phyloP scores from a whole-genome alignment of 139 green algal genomes.

The Haematococcus sp. region DNA sequence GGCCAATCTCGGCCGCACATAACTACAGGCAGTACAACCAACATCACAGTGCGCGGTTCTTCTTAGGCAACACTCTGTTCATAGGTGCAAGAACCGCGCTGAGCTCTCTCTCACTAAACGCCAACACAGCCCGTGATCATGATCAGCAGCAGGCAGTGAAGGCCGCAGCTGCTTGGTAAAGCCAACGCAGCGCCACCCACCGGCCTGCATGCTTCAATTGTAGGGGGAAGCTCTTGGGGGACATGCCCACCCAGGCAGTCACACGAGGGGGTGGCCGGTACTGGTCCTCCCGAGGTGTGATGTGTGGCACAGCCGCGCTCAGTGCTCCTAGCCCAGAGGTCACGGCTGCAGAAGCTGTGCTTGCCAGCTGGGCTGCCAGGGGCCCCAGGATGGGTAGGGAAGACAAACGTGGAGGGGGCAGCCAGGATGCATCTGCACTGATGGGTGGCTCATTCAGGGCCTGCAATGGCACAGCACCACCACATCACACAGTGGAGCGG shows the following conservation, averaged over 20 bases:
- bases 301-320: not conserved
- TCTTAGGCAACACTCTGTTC: too few species aligned
- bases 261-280: constrained; percentile 49
- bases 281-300: not conserved
- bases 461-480: not conserved
- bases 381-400: constrained; percentile 1
- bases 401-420: not conserved
- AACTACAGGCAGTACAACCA: constrained; percentile 44
- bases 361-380: not conserved
- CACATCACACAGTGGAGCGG: too few species aligned
- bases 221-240: constrained; percentile 64
- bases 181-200: constrained; percentile 19
- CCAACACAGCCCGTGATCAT: too few species aligned
- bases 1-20: constrained; percentile 64
- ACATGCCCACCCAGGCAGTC: constrained; percentile 34
- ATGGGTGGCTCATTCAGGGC: constrained; percentile 15
- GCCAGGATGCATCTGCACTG: not conserved
- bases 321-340: not conserved
- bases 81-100: too few species aligned
- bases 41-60: constrained; percentile 6
- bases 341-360: not conserved
- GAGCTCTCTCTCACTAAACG: too few species aligned
- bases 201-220: constrained; percentile 58
- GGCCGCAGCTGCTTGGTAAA: not conserved
- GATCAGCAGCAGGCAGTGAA: not conserved